Conservation (phyloP, 345 rosid genomes). For the Cardamine chenopodiifolia region DNA sequence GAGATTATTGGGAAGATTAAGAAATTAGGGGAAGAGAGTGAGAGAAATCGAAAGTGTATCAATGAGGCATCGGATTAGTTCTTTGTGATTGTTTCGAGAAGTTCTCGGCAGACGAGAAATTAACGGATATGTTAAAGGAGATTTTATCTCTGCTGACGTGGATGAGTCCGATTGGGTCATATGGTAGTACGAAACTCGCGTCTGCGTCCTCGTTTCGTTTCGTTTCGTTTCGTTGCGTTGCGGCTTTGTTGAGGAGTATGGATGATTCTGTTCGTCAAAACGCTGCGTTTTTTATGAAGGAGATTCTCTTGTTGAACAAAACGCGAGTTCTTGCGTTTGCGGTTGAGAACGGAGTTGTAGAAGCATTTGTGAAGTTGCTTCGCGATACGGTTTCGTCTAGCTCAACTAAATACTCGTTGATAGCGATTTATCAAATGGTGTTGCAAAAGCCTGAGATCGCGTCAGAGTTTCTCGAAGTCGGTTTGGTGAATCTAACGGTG, state of each 20-base stretch:
- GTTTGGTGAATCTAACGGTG: conserved; percentile 52
- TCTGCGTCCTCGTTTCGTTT: conserved; percentile 51
- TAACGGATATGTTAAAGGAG: conserved; percentile 48
- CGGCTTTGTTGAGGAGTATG: conserved; percentile 50
- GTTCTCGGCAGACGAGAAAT: conserved; percentile 42
- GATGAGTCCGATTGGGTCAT: conserved; percentile 52
- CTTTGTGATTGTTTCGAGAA: conserved; percentile 50
- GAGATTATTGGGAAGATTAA: conserved; percentile 52
- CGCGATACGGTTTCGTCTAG: conserved; percentile 63
- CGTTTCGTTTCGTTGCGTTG: conserved; percentile 47
- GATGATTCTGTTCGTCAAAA: conserved; percentile 56
- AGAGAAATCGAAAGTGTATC: conserved; percentile 59
- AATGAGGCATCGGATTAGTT: conserved; percentile 41
- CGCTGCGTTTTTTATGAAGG: conserved; percentile 51
- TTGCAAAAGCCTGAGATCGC: conserved; percentile 35
- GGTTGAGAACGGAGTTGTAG: conserved; percentile 50
- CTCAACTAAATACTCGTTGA: conserved; percentile 57
- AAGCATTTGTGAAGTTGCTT: conserved; percentile 53
- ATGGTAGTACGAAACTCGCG: conserved; percentile 43
- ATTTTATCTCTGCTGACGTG: conserved; percentile 52
- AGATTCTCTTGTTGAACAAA: conserved; percentile 46
- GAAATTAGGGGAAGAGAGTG: conserved; percentile 52
- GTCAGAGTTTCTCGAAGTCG: conserved; percentile 50
- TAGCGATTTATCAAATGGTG: conserved; percentile 51
- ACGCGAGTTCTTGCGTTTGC: conserved; percentile 37